Evolutionary conservation across 176 grass and related monocot genomes (phyloP).

Genomic region (Aegilops longissima): DNA sequence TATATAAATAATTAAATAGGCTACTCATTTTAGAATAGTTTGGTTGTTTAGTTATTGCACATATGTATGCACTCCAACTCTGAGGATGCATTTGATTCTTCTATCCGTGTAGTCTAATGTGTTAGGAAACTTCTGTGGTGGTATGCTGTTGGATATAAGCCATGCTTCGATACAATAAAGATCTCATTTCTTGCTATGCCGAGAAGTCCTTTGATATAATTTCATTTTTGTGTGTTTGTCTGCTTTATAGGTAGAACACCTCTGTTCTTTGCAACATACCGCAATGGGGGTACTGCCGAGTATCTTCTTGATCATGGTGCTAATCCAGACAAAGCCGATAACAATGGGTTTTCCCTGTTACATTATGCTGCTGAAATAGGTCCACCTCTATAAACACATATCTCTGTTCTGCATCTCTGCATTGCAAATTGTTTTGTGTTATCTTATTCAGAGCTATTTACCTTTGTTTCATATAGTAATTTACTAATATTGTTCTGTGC

Average conservation of each 20-base stretch:
- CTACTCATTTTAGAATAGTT: not conserved
- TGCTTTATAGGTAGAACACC: slow-evolving; percentile 9
- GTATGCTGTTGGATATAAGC: not conserved
- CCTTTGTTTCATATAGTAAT: not conserved
- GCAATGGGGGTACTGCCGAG: not conserved
- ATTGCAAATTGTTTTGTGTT: not conserved
- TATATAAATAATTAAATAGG: not conserved
- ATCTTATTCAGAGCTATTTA: not conserved
- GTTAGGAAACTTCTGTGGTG: not conserved
- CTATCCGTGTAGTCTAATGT: not conserved
- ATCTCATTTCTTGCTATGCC: not conserved
- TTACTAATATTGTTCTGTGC: not conserved
- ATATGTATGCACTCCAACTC: not conserved
- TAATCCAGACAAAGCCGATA: not conserved
- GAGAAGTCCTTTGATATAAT: not conserved
- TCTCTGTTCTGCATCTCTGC: not conserved
- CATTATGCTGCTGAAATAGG: not conserved
- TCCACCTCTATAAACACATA: not conserved
- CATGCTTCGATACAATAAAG: not conserved
- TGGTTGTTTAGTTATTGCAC: not conserved
- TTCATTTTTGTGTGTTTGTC: not conserved
- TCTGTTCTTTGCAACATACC: not conserved
- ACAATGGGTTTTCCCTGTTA: not conserved
- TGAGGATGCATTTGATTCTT: not conserved
- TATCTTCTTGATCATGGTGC: slow-evolving; percentile 12